Base-by-base conservation (phyloP, 1,139 yeast genomes). In the Kodamaea anthophila region DNA sequence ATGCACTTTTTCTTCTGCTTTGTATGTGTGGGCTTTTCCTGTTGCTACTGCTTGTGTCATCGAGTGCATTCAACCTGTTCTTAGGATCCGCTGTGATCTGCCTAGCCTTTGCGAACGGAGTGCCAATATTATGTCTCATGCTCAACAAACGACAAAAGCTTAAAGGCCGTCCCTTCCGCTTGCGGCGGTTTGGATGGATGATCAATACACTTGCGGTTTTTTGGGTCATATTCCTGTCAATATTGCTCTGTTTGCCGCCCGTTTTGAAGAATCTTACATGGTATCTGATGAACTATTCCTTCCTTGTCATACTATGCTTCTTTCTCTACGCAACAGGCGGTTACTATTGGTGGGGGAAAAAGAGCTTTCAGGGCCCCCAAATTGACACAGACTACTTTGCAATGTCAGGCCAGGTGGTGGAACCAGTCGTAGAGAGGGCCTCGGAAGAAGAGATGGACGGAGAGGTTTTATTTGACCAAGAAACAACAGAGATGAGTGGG, bases 31-130 rank as follows among this genome's bases (percentile, higher is more conserved):
- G 73, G 13, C 37, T 73, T 3, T 57, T 84, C 21, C 84, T 87
- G 3, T 51, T 76, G 11, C 60, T 82, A 23, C 80, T 91, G 5
- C 57, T 85, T 25, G 58, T 84, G 1, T 82, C 93, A 0, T 61
- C 76, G 3, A 73, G 87, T 4, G 93, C 94, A 1, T 82, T 84
- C 56, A 80, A 80, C 51, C 87, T 94, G 2, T 84, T 84, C 49
- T 73, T 85, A 60, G 93, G 94, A 0, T 80, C 88, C n/a, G 83
- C 93, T 4, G 93, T 85, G 1, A 70, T 84, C 22, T 74, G 88
- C 2, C 60, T 84, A 36, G 78, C 87, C 31, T 65, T 82, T 15
- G 86, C 94, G 2, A 81, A 86, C 42, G 79, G 86, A 2, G 71
- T 85, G 8, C 94, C 94, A 2, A 76, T 85, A 20, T 46, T 79